Percentiles rank a stretch among this genome's conserved stretches.
These are phyloP conservation scores for Coemansia sp. DNA, from an alignment of 192 early-diverging fungal species.

Conservation along the genomic window DNA sequence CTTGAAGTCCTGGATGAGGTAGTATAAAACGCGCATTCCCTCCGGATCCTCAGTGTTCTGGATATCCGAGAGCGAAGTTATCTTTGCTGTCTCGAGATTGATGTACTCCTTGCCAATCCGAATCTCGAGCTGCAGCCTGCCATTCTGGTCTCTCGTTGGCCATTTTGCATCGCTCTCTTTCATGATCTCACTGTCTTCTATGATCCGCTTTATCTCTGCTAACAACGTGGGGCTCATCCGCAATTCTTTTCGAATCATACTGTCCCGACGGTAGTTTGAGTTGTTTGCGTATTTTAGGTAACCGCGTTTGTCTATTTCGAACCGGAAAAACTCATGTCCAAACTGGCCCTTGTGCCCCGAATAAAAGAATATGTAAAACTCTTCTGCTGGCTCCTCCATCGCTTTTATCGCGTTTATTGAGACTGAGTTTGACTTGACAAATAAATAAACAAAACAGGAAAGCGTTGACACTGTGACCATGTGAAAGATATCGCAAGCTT, in stretches of 20 bases:
- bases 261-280: constrained; percentile 97
- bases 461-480: neutral
- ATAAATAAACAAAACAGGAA: neutral
- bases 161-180: constrained; percentile 91
- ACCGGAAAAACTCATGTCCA: constrained; percentile 99
- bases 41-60: constrained; percentile 90
- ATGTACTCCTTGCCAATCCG: constrained; percentile 87
- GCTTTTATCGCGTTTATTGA: neutral
- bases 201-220: constrained; percentile 86
- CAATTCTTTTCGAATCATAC: constrained; percentile 92
- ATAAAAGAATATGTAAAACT: constrained; percentile 52
- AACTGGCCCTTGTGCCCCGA: constrained; percentile 92
- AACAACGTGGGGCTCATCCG: constrained; percentile 78
- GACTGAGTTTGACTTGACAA: neutral
- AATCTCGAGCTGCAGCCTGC: constrained; percentile 94
- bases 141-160: constrained; percentile 89
- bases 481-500: too few relatives aligned
- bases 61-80: constrained; percentile 91
- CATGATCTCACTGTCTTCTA: constrained; percentile 89
- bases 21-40: constrained; percentile 93
- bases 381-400: constrained; percentile 10
- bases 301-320: constrained; percentile 88
- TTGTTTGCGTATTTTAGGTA: constrained; percentile 95
- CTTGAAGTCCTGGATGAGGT: constrained; percentile 97
- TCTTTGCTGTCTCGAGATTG: constrained; percentile 78